phyloP scores from a whole-genome alignment of 164 flowering plant genomes.

The Annona cherimola region DNA sequence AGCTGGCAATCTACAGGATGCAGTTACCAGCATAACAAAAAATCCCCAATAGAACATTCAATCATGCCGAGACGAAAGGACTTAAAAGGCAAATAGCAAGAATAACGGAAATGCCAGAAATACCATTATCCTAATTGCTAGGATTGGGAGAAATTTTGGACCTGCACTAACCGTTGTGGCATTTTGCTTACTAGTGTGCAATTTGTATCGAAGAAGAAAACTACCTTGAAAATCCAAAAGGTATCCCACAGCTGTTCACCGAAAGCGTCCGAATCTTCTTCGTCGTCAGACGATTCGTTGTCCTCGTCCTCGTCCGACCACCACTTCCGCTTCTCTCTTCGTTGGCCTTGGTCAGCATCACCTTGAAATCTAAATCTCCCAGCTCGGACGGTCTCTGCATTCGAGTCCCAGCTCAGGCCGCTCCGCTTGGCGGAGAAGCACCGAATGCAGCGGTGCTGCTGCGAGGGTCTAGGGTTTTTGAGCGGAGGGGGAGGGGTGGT shows the following conservation, averaged over 20 bases:
- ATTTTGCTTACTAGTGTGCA: too few species aligned
- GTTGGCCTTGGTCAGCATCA: constrained; percentile 12
- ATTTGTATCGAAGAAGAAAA: not conserved
- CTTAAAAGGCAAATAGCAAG: too few species aligned
- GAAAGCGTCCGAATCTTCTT: constrained; percentile 22
- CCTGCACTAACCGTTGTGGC: too few species aligned
- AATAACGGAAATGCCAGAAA: too few species aligned
- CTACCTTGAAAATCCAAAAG: constrained; percentile 57
- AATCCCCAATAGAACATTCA: too few species aligned
- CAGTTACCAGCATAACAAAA: not conserved
- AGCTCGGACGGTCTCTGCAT: constrained; percentile 28
- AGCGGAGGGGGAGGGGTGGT: not conserved
- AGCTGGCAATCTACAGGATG: not conserved
- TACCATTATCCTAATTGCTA: too few species aligned
- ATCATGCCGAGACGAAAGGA: too few species aligned
- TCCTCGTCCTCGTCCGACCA: constrained; percentile 25
- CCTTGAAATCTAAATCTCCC: constrained; percentile 11
- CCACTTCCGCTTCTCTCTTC: constrained; percentile 21
- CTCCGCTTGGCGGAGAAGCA: constrained; percentile 7
- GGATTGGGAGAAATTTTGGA: too few species aligned
- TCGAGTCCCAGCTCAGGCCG: constrained; percentile 31
- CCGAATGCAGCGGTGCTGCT: not conserved
- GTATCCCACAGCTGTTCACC: constrained; percentile 21
- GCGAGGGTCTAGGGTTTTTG: constrained; percentile 11
- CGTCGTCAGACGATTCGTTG: constrained; percentile 8